Conservation (phyloP, 495 filamentous ascomycete genomes). For the Chaetomium fimeti region DNA sequence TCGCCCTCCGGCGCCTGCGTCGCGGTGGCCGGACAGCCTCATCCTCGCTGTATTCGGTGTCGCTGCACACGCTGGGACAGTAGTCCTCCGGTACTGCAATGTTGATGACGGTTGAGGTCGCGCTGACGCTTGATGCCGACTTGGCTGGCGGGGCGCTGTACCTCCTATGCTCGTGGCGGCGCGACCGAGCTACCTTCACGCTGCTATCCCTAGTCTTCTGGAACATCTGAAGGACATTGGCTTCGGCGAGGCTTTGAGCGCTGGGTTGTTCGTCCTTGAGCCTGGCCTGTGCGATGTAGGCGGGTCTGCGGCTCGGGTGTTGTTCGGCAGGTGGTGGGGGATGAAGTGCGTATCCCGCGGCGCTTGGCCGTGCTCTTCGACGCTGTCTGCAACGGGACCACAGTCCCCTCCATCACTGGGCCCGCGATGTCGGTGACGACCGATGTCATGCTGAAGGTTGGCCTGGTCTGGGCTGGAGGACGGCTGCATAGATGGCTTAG, state of each 20-base stretch:
- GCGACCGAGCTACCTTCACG: too few species aligned
- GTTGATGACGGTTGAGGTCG: conserved; percentile 22
- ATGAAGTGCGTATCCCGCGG: too few species aligned
- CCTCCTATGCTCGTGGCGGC: too few species aligned
- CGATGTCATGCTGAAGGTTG: not conserved
- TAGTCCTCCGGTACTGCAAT: conserved; percentile 19
- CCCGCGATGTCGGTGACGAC: not conserved
- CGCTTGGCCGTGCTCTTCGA: conserved; percentile 6
- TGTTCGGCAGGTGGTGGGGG: too few species aligned
- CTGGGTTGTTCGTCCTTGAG: not conserved
- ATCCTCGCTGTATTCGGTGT: conserved; percentile 18
- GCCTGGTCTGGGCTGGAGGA: conserved; percentile 4
- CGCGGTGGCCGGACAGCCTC: conserved; percentile 8
- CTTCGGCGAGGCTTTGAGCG: too few species aligned
- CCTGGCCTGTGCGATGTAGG: not conserved
- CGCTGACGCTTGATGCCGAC: conserved; percentile 17
- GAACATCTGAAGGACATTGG: too few species aligned
- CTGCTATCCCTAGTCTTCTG: too few species aligned
- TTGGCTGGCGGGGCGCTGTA: conserved; percentile 11
- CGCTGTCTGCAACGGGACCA: not conserved
- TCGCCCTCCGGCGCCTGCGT: conserved; percentile 19
- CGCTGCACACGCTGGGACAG: conserved; percentile 8
- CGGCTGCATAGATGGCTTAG: conserved; percentile 16
- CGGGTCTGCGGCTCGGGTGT: too few species aligned
- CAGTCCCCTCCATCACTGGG: too few species aligned